phyloP scores from a whole-genome alignment of 495 filamentous ascomycete species.

The Aspergillus nidulans region DNA sequence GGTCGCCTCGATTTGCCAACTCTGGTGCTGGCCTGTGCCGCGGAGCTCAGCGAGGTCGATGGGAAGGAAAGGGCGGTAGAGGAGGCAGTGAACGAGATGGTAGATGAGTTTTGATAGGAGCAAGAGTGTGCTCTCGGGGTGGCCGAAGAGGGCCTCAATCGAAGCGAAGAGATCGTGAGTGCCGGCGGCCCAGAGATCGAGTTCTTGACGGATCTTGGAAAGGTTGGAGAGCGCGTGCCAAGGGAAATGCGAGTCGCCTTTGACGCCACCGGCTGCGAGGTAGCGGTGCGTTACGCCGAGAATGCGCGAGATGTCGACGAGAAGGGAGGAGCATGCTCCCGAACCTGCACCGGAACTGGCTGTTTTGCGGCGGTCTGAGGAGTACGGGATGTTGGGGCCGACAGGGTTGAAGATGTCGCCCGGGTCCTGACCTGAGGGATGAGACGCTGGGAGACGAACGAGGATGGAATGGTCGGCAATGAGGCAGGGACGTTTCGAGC shows the following conservation, averaged over 20 bases:
- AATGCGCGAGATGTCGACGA: conserved; percentile 79
- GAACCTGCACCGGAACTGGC: conserved; percentile 49
- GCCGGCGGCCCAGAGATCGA: conserved; percentile 79
- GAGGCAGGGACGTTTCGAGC: conserved; percentile 71
- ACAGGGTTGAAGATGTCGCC: conserved; percentile 69
- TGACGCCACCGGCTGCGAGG: conserved; percentile 76
- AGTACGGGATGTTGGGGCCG: conserved; percentile 64
- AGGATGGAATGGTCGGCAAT: conserved; percentile 70
- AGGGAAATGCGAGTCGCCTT: conserved; percentile 82
- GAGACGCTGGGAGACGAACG: conserved; percentile 61
- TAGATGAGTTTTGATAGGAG: conserved; percentile 81
- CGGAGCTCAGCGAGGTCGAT: conserved; percentile 75
- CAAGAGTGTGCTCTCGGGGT: conserved; percentile 69
- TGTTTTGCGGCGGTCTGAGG: conserved; percentile 60
- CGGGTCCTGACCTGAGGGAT: conserved; percentile 49
- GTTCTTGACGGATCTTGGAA: conserved; percentile 78
- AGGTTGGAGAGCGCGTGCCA: conserved; percentile 83
- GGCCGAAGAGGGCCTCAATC: conserved; percentile 68
- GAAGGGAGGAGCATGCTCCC: conserved; percentile 54
- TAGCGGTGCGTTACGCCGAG: conserved; percentile 81
- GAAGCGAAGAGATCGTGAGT: conserved; percentile 75
- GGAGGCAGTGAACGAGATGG: conserved; percentile 76
- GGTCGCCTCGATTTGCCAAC: conserved; percentile 85
- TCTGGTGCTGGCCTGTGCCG: conserved; percentile 76
- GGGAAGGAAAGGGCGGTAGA: conserved; percentile 80